phyloP scores from a whole-genome alignment of 768 basidiomycete genomes.

The Lentinula sp. region DNA sequence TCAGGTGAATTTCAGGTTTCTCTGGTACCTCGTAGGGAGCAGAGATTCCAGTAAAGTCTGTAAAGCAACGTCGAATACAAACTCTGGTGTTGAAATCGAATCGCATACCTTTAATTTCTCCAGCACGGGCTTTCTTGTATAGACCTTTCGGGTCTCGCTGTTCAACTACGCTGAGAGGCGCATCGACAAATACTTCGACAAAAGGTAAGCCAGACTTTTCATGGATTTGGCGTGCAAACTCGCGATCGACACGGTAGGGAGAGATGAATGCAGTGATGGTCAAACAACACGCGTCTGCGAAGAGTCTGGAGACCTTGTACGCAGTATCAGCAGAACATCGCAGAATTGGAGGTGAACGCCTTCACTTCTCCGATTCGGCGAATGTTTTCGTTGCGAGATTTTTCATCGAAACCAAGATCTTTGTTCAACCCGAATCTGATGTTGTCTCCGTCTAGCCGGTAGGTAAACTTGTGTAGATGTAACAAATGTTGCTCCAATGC shows the following conservation, averaged over 20 bases:
- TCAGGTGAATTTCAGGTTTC: constrained; percentile 86
- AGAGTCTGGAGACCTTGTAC: constrained; percentile 86
- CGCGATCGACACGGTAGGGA: constrained; percentile 87
- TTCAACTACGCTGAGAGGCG: constrained; percentile 83
- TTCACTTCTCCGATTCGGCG: constrained; percentile 91
- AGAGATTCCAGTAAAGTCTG: constrained; percentile 97
- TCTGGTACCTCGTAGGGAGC: constrained; percentile 93
- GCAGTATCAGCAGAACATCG: constrained; percentile 6
- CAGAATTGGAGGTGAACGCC: background rate
- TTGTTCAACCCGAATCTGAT: constrained; percentile 95
- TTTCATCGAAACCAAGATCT: constrained; percentile 91
- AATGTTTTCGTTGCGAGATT: constrained; percentile 92
- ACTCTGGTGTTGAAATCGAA: background rate
- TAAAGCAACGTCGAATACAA: background rate
- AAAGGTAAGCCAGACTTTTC: constrained; percentile 68
- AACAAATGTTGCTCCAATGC: constrained; percentile 95
- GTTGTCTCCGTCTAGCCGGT: constrained; percentile 95
- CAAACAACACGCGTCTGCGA: constrained; percentile 82
- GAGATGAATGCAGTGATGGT: constrained; percentile 97
- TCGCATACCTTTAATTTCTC: constrained; percentile 84
- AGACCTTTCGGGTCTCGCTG: constrained; percentile 94
- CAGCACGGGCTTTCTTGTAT: constrained; percentile 93
- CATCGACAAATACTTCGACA: constrained; percentile 93
- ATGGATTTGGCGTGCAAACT: constrained; percentile 78
- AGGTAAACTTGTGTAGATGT: constrained; percentile 77